Evolutionary conservation across 495 filamentous ascomycete species (phyloP).

Genomic region (Recurvomyces mirabilis): DNA sequence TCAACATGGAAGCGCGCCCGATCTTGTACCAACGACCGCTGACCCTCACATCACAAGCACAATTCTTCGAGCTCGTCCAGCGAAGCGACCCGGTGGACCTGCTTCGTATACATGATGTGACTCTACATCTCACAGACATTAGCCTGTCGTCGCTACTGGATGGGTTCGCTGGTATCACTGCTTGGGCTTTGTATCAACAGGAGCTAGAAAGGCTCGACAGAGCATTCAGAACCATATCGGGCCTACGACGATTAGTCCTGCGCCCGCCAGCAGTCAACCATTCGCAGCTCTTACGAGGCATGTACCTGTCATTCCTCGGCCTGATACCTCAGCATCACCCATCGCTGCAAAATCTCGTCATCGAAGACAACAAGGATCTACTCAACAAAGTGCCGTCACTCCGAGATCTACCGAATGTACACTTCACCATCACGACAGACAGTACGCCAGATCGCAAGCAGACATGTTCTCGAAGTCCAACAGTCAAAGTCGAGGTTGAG

Average conservation of each 20-base stretch:
- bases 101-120: not conserved
- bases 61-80: slow-evolving; percentile 10
- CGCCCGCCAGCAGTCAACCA: not conserved
- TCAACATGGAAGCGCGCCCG: slow-evolving; percentile 10
- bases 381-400: not conserved
- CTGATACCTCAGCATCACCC: slow-evolving; percentile 1
- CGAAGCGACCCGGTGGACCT: slow-evolving; percentile 1
- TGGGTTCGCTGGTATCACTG: not conserved
- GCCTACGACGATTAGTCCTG: too few species aligned
- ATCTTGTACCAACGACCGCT: slow-evolving; percentile 5
- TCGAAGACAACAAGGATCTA: slow-evolving; percentile 3
- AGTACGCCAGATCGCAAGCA: too few species aligned
- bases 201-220: slow-evolving; percentile 11
- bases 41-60: slow-evolving; percentile 9
- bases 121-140: slow-evolving; percentile 8
- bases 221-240: slow-evolving; percentile 2
- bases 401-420: too few species aligned
- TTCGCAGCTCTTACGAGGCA: slow-evolving; percentile 1
- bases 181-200: slow-evolving; percentile 8
- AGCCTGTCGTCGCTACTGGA: slow-evolving; percentile 10
- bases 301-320: slow-evolving; percentile 6
- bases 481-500: too few species aligned
- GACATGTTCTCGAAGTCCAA: too few species aligned
- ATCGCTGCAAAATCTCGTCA: not conserved
- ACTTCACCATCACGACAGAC: too few species aligned